Conservation (phyloP, 129 eudicot genomes). For the Scalesia atractyloides region DNA sequence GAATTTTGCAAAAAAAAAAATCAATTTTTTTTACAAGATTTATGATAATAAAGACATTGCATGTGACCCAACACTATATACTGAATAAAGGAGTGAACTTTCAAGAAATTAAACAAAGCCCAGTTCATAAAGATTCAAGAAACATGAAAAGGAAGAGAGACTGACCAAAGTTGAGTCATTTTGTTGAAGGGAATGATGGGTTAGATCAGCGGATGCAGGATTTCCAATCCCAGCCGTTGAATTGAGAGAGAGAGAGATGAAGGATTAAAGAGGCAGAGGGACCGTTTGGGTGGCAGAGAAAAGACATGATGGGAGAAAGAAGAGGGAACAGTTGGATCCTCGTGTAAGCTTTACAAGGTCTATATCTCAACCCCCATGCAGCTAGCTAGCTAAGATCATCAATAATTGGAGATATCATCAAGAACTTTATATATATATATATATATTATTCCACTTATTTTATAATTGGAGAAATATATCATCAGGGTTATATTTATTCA, state of each 20-base stretch:
- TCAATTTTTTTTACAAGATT: not conserved
- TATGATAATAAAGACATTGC: slow-evolving; percentile 7
- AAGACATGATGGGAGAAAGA: slow-evolving; percentile 40
- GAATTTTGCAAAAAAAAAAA: not conserved
- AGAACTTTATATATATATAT: no score
- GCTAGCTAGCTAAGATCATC: slow-evolving; percentile 32
- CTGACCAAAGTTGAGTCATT: slow-evolving; percentile 39
- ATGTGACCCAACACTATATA: slow-evolving; percentile 22
- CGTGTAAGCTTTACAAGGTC: slow-evolving; percentile 65
- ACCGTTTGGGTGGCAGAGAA: slow-evolving; percentile 47
- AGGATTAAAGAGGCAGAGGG: slow-evolving; percentile 23
- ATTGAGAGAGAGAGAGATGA: slow-evolving; percentile 34
- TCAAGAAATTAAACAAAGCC: slow-evolving; percentile 25
- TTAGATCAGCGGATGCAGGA: slow-evolving; percentile 19
- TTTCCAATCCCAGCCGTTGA: slow-evolving; percentile 31
- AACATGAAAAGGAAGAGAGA: slow-evolving; percentile 33
- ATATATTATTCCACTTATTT: slow-evolving; percentile 6
- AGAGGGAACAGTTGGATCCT: slow-evolving; percentile 55
- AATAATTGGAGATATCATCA: slow-evolving; percentile 33
- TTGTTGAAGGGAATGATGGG: slow-evolving; percentile 24
- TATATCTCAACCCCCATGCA: slow-evolving; percentile 70
- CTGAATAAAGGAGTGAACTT: slow-evolving; percentile 11
- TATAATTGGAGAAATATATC: no score
- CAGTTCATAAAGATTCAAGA: slow-evolving; percentile 19
- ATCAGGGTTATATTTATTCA: no score